Evolutionary conservation across 805 yeast genomes (phyloP), one percentile per base, ranked within the genome.

Genomic region (Blastobotrys attinorum): DNA sequence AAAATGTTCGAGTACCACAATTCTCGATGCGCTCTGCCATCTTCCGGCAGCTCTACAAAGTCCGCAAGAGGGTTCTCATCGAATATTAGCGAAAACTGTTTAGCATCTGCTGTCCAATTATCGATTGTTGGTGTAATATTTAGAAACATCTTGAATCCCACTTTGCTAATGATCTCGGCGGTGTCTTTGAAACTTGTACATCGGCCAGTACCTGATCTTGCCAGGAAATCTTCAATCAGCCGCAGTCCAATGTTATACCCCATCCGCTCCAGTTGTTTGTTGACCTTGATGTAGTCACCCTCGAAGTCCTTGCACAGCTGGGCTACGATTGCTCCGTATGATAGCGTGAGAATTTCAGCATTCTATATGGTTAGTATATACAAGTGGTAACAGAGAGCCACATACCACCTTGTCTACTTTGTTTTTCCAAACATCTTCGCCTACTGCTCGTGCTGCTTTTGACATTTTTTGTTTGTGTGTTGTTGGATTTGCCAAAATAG

Each of bases 191-290:
- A 80, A 22, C 77, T 72, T 18, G 71, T 70, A 61, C 98, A 92
- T 47, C 98, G 70, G 32, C 85, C 83, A 1, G 83, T 71, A n/a
- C 86, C 89, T 0, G 96, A 80, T 56, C 83, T 79, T 23, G 96
- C 94, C 33, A 92, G 69, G 57, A 90, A 87, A 60, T 92, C 98
- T 58, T 92, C 98, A 40, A 92, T 85, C 46, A 92, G 63, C 50
- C 98, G 69, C 39, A 88, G 67, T 1, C 98, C 98, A 33, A 92
- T 92, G 60, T 85, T 88, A 62, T 89, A 86, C 1, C 98, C 98
- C 97, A 92, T 90, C 50, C 77, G 76, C 56, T 81, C 95, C 40
- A 92, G 70, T 58, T 90, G 95, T 41, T 70, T 68, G 59, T 92
- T 92, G 46, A 92, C 96, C 55, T 80, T 80, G 4, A 58, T 60